Percentiles rank a stretch among this genome's conserved stretches.
Conservation (phyloP, 1,284 basidiomycete genomes). For the Tilletia caries region DNA sequence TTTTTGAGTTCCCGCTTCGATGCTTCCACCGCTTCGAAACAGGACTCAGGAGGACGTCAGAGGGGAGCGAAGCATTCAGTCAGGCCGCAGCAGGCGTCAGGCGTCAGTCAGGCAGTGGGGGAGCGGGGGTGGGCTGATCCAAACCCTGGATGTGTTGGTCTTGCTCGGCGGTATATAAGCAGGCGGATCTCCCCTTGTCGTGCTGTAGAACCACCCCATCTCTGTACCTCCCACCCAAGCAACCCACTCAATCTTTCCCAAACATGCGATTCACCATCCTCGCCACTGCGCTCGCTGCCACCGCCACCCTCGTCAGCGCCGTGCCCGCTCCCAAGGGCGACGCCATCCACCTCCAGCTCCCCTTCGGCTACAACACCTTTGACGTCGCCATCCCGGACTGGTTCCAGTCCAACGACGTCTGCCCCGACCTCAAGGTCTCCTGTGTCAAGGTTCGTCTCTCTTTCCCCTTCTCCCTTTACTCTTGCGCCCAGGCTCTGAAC, state of each 20-base stretch:
- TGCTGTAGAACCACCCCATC: no score
- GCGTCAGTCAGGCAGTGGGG: no score
- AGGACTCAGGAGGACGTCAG: no score
- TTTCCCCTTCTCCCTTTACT: not conserved
- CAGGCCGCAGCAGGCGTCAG: no score
- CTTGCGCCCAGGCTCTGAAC: not conserved
- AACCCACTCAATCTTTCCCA: not conserved
- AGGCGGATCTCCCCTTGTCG: no score
- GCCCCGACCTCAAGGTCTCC: constrained; percentile 26
- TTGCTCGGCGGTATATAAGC: no score
- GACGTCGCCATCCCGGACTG: constrained; percentile 31
- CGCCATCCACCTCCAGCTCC: constrained; percentile 9
- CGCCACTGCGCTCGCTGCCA: constrained; percentile 10
- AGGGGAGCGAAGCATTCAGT: no score
- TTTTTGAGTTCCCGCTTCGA: no score
- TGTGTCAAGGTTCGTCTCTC: constrained; percentile 22
- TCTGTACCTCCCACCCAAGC: no score
- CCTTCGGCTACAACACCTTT: constrained; percentile 14
- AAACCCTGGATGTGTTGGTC: no score
- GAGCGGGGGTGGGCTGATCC: no score
- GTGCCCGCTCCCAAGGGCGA: not conserved
- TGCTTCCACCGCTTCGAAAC: no score
- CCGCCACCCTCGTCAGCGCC: constrained; percentile 2
- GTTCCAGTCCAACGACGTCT: constrained; percentile 27
- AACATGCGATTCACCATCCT: not conserved